phyloP scores from a whole-genome alignment of 169 alveolate genomes.

The Plasmodium ovale region DNA sequence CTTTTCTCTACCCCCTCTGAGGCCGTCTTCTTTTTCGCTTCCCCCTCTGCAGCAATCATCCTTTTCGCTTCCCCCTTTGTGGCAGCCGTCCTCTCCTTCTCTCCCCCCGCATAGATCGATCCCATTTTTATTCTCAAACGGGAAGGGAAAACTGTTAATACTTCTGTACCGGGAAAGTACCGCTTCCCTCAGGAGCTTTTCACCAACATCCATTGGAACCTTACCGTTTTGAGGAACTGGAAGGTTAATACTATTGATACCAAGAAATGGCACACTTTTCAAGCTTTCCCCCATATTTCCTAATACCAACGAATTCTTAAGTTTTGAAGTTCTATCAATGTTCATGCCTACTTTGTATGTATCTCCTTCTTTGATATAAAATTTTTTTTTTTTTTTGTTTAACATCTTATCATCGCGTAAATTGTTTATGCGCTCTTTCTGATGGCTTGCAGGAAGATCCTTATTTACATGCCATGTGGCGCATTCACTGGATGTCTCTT shows the following conservation, averaged over 20 bases:
- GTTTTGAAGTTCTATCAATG: too few relatives aligned
- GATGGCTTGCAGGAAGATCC: not conserved
- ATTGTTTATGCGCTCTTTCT: not conserved
- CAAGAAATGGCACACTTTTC: constrained; percentile 3
- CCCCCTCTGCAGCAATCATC: not conserved
- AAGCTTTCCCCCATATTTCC: constrained; percentile 20
- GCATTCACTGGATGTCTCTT: not conserved
- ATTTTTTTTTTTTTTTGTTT: not conserved
- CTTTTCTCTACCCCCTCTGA: not conserved
- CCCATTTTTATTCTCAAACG: not conserved
- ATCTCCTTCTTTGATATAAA: not conserved
- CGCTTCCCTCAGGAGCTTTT: not conserved
- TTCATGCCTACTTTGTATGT: not conserved
- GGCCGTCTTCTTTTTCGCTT: not conserved
- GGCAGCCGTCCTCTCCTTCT: not conserved
- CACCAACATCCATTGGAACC: not conserved
- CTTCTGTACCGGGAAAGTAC: not conserved
- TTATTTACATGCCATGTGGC: not conserved
- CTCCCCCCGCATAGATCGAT: not conserved
- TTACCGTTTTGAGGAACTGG: constrained; percentile 4
- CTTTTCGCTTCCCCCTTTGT: not conserved
- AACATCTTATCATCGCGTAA: not conserved
- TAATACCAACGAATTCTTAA: not conserved
- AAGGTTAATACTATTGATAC: constrained; percentile 7
- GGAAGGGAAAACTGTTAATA: constrained; percentile 1